These are phyloP conservation scores for Raffaelea albimanens DNA, from an alignment of 2,329 filamentous ascomycete genomes.

Conservation along the genomic window DNA sequence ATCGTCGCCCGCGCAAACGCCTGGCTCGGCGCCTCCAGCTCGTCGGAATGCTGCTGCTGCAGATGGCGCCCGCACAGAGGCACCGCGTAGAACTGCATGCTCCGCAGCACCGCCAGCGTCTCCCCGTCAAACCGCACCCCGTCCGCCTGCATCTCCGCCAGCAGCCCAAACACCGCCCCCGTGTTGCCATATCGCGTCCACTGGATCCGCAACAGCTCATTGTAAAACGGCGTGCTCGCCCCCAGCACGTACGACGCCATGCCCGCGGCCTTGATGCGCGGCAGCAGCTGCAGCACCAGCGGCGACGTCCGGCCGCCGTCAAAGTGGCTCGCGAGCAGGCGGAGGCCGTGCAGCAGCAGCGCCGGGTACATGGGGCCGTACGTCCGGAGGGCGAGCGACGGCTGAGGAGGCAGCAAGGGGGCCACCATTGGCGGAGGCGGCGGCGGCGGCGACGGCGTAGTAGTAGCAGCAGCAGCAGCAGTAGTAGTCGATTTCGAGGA, in stretches of 20 bases:
- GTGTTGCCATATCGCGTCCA: slow-evolving; percentile 55
- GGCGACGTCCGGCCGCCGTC: slow-evolving; percentile 38
- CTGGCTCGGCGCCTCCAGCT: too few species aligned
- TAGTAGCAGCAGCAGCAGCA: too few species aligned
- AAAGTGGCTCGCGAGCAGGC: slow-evolving; percentile 49
- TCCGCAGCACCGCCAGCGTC: slow-evolving; percentile 30
- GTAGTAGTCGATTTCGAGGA: too few species aligned
- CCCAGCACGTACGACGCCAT: slow-evolving; percentile 63
- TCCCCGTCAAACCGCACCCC: slow-evolving; percentile 47
- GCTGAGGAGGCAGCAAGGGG: too few species aligned
- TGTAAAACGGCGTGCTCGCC: slow-evolving; percentile 60
- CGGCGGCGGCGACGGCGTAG: neutral
- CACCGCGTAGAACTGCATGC: slow-evolving; percentile 19
- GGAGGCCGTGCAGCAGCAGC: slow-evolving; percentile 48
- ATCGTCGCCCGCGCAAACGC: too few species aligned
- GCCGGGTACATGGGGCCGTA: slow-evolving; percentile 57
- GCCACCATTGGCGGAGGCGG: slow-evolving; percentile 11
- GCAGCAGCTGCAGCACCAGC: slow-evolving; percentile 51
- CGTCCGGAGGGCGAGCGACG: slow-evolving; percentile 26
- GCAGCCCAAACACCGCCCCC: slow-evolving; percentile 39
- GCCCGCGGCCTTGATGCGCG: slow-evolving; percentile 58
- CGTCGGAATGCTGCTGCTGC: neutral
- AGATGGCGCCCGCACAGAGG: neutral
- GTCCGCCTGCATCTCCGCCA: slow-evolving; percentile 57
- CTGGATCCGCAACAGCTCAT: slow-evolving; percentile 51